phyloP scores from a whole-genome alignment of 2,329 filamentous ascomycete genomes.

The Grosmannia serpens region DNA sequence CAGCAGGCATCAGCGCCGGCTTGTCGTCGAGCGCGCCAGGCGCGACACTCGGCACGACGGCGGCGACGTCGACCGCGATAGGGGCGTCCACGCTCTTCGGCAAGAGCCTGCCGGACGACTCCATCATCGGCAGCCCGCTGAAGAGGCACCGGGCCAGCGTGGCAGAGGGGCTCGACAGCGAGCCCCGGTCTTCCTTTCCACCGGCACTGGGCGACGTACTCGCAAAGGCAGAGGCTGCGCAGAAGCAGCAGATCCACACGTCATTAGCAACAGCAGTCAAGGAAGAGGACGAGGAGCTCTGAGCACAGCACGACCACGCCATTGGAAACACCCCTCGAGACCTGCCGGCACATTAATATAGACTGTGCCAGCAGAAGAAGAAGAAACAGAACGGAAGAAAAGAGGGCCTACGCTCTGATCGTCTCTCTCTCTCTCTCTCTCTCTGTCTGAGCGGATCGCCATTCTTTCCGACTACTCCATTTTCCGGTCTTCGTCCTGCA shows the following conservation, averaged over 20 bases:
- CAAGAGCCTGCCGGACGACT: slow-evolving; percentile 34
- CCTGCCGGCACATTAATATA: neutral
- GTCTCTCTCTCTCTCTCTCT: no score
- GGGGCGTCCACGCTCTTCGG: slow-evolving; percentile 21
- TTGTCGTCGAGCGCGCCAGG: slow-evolving; percentile 15
- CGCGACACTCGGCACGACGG: neutral
- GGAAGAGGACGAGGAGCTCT: slow-evolving; percentile 10
- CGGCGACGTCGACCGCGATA: neutral
- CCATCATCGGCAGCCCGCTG: slow-evolving; percentile 54
- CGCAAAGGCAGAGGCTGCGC: slow-evolving; percentile 23
- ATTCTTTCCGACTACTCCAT: no score
- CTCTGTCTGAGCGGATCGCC: no score
- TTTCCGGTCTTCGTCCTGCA: no score
- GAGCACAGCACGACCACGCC: neutral
- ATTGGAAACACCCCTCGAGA: neutral
- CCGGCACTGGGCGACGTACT: slow-evolving; percentile 30
- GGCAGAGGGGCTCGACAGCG: slow-evolving; percentile 15
- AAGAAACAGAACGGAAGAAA: neutral
- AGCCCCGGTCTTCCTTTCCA: slow-evolving; percentile 19
- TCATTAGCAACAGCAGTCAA: neutral
- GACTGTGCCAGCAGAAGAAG: neutral
- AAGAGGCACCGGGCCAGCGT: slow-evolving; percentile 63
- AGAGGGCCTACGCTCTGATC: no score
- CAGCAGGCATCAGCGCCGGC: slow-evolving; percentile 10
- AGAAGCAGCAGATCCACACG: slow-evolving; percentile 9